phyloP scores from a whole-genome alignment of 352 stramenopile genomes.

The Elongisporangium anandrum region DNA sequence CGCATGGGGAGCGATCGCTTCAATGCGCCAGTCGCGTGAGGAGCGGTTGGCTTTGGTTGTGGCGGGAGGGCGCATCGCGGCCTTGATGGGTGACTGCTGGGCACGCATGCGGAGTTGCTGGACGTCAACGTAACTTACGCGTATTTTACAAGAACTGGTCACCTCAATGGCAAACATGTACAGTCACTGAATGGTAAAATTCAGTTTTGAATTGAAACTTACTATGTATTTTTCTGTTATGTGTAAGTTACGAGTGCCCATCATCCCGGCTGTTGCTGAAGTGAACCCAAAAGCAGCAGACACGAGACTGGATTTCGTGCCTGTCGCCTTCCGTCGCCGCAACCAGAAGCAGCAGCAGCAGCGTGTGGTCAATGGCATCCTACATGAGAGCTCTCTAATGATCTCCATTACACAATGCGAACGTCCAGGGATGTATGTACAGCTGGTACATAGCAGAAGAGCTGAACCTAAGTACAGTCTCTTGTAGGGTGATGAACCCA shows the following conservation, averaged over 20 bases:
- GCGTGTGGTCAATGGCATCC: no score
- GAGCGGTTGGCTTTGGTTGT: background rate
- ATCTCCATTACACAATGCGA: no score
- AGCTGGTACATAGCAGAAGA: no score
- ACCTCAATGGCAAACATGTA: no score
- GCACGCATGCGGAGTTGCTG: background rate
- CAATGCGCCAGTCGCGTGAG: background rate
- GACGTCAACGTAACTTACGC: background rate
- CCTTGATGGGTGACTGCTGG: background rate
- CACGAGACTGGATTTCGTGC: no score
- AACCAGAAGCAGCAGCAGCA: no score
- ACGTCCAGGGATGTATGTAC: no score
- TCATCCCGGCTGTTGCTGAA: constrained; percentile 1
- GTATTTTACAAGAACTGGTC: background rate
- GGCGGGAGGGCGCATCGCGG: background rate
- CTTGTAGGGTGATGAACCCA: no score
- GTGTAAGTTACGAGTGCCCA: background rate
- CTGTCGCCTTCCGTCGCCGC: background rate
- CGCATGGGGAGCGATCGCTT: background rate
- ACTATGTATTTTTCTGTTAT: background rate
- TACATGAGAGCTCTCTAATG: no score
- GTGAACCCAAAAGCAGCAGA: background rate
- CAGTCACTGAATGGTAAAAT: background rate
- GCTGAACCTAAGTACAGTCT: no score
- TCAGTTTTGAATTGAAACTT: background rate